Evolutionary conservation across 148 eudicot genomes (phyloP), one percentile per base, ranked within the genome.

Genomic region (Gaultheria prostrata): DNA sequence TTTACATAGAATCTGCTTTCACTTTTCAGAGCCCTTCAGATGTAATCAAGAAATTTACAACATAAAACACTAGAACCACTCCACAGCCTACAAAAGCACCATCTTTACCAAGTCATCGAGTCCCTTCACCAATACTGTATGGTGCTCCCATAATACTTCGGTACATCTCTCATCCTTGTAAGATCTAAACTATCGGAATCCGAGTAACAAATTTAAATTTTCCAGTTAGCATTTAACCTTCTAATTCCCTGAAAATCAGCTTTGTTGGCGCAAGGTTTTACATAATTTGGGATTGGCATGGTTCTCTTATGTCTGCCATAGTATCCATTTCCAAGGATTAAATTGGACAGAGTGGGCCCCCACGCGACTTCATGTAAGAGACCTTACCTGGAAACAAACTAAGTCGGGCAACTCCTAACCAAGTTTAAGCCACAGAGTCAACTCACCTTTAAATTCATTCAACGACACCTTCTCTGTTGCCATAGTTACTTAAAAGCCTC

Each of bases 401-500:
- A n/a, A 48, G 10, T 26, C 9, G 8, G 51, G 50, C n/a, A 76
- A 76, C 56, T 76, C 33, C 79, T 11, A 76, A 76, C 18, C 79
- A 9, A 28, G 18, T 76, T 76, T 76, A n/a, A 12, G 56, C 30
- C 78, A 12, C 35, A 28, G 46, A 45, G 3, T 12, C 69, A 57
- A 0, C 79, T 69, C 32, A 46, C 33, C 51, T 30, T 45, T 56
- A 26, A 45, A 21, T 79, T 80, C 6, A 86, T 71, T 11, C 33
- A 4, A 70, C 63, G 15, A 20, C 85, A 80, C 69, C 46, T 75
- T 82, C 73, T 48, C 83, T 57, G 12, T 83, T 78, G 78, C 78
- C 61, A 84, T 87, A 82, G 53, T 85, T 80, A 79, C 82, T 89
- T 3, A 89, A 83, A 51, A 96, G 92, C 59, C 95, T 86, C 86